phyloP scores from a whole-genome alignment of 768 basidiomycete species.

The Boletus edulis region DNA sequence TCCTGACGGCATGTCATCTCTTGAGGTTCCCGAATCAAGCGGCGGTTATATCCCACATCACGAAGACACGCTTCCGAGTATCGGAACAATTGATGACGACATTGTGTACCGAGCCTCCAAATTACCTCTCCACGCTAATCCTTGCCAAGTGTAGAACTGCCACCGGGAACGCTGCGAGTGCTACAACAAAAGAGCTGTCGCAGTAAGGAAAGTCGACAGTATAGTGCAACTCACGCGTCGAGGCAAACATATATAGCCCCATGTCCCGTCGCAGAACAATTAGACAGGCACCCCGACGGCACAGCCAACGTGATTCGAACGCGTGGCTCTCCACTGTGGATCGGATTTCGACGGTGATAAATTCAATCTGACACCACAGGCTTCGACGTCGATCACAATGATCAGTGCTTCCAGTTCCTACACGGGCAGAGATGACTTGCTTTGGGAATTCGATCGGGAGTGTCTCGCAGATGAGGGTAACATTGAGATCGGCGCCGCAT shows the following conservation, averaged over 20 bases:
- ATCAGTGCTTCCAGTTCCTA: constrained; percentile 17
- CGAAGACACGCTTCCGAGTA: not conserved
- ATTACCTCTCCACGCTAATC: not conserved
- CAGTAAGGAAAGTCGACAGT: constrained; percentile 10
- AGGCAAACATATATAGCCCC: constrained; percentile 14
- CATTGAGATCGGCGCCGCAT: constrained; percentile 11
- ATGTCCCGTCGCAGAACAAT: constrained; percentile 13
- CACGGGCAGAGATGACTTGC: constrained; percentile 14
- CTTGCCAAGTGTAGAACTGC: not conserved
- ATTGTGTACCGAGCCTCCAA: not conserved
- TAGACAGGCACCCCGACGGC: constrained; percentile 12
- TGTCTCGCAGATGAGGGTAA: constrained; percentile 4
- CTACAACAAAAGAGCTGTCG: not conserved
- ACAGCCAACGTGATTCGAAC: constrained; percentile 23
- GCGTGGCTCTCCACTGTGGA: constrained; percentile 17
- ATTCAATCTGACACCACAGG: constrained; percentile 5
- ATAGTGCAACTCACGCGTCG: constrained; percentile 3
- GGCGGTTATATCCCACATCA: not conserved
- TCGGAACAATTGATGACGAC: not conserved
- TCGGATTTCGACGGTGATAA: constrained; percentile 15
- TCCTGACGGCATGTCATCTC: not conserved
- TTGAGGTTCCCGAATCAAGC: not conserved
- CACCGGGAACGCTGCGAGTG: not conserved
- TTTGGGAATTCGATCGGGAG: constrained; percentile 18
- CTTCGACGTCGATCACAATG: constrained; percentile 26